Base-by-base conservation (phyloP, 2,329 filamentous ascomycete species). In the Nigrospora oryzae region DNA sequence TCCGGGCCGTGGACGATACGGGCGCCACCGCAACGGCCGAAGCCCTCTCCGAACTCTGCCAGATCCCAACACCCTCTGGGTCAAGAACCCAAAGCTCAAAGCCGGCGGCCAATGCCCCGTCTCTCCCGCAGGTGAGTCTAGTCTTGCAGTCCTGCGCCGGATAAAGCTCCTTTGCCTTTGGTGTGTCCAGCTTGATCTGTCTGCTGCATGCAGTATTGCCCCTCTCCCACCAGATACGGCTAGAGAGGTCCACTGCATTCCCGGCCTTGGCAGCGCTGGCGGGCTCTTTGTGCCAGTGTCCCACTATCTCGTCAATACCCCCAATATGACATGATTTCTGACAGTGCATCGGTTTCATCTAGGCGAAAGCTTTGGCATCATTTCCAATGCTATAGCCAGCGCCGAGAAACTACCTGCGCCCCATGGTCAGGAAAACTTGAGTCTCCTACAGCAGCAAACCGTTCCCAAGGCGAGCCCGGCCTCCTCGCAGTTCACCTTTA, bases 401-500 rank as follows among this genome's bases (percentile, higher is more conserved):
- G 89, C 89, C 28, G 88, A 85, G 49, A 86, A 83, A 55, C 69
- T 81, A 51, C 75, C 78, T 13, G 73, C 78, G 2, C 70, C 74
- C 13, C 75, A 73, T 54, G 85, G 83, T 13, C 83, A 89, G 59
- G 86, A 91, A 59, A 93, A 89, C 63, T 73, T 84, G 51, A 91
- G 85, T 62, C 73, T 90, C 48, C 67, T 94, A 40, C 83, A 88
- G 46, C 84, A 88, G 59, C 81, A 85, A 62, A 69, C 76, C 15
- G 65, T 72, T 6, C 71, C 72, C 46, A 83, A 79, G 56, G 61
- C 77, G 4, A 81, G 76, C 33, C 81, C 86, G 5, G 79, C 54
- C 31, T 52, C 84, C 6, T 88, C 89, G 46, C 89, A 96, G 56
- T 98, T 98, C 62, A 98, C 93, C 11, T 98, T 98, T 60, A 95